phyloP scores from a whole-genome alignment of 2,329 filamentous ascomycete genomes.

The Stagonosporopsis rhizophila region DNA sequence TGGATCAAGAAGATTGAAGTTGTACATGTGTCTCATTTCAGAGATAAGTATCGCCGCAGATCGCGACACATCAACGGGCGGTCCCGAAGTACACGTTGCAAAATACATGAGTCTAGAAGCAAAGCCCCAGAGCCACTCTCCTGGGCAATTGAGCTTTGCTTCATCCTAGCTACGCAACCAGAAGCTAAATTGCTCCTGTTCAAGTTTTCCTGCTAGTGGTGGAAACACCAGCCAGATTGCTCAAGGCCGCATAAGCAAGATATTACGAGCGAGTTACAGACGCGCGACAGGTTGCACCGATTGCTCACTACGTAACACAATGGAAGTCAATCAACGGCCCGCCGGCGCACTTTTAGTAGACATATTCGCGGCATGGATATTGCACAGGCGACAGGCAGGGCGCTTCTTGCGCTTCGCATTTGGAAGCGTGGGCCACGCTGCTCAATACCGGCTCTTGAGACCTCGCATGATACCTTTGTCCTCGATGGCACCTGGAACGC shows the following conservation, averaged over 20 bases:
- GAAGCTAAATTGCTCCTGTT: neutral
- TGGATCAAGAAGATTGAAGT: neutral
- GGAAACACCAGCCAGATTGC: neutral
- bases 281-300: neutral
- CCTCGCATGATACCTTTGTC: conserved; percentile 8
- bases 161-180: too few species aligned
- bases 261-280: neutral
- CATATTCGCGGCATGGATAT: conserved; percentile 8
- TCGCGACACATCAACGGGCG: conserved; percentile 8
- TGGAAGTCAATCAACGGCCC: conserved; percentile 5
- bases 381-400: conserved; percentile 16
- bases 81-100: conserved; percentile 19
- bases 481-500: conserved; percentile 5
- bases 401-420: conserved; percentile 14
- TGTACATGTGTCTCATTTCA: conserved; percentile 1
- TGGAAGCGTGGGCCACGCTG: conserved; percentile 9
- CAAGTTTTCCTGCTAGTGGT: too few species aligned
- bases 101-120: neutral
- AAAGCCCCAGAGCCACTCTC: neutral
- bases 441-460: conserved; percentile 12
- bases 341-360: conserved; percentile 1
- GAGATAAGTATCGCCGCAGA: conserved; percentile 19
- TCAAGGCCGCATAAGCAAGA: neutral
- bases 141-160: too few species aligned
- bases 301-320: conserved; percentile 1